These are phyloP conservation scores for Pterocarpus macrocarpus DNA, from an alignment of 306 rosid genomes.

Conservation along the genomic window DNA sequence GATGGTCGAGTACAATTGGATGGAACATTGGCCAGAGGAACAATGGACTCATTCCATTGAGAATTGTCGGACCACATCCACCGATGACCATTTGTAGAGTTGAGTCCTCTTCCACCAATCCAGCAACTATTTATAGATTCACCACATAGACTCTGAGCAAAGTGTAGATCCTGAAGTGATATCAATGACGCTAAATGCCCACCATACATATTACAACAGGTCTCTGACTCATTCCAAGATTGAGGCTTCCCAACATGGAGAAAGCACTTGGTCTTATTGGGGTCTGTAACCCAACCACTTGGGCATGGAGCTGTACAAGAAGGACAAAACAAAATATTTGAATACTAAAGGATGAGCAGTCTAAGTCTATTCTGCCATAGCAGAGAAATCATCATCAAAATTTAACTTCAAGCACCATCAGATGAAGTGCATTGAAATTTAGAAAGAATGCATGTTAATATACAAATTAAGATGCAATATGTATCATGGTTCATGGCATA, in stretches of 20 bases:
- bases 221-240: conserved; percentile 92
- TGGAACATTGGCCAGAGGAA: conserved; percentile 46
- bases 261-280: conserved; percentile 71
- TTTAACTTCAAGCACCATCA: conserved; percentile 32
- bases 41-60: conserved; percentile 68
- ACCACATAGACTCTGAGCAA: conserved; percentile 69
- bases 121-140: conserved; percentile 68
- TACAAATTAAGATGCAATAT: neutral
- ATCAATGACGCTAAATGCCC: conserved; percentile 76
- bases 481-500: neutral
- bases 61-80: conserved; percentile 93
- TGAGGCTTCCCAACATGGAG: conserved; percentile 54
- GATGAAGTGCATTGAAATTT: conserved; percentile 17
- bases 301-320: conserved; percentile 75
- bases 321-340: conserved; percentile 30
- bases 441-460: conserved; percentile 1
- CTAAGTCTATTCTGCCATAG: conserved; percentile 12
- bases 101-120: conserved; percentile 80
- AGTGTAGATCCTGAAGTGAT: conserved; percentile 66
- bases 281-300: conserved; percentile 68
- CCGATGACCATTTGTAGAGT: conserved; percentile 60
- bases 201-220: conserved; percentile 62
- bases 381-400: conserved; percentile 24
- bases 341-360: conserved; percentile 28
- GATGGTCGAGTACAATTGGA: conserved; percentile 63